phyloP scores from a whole-genome alignment of 1,284 basidiomycete genomes.

The Cutaneotrichosporon mucoides region DNA sequence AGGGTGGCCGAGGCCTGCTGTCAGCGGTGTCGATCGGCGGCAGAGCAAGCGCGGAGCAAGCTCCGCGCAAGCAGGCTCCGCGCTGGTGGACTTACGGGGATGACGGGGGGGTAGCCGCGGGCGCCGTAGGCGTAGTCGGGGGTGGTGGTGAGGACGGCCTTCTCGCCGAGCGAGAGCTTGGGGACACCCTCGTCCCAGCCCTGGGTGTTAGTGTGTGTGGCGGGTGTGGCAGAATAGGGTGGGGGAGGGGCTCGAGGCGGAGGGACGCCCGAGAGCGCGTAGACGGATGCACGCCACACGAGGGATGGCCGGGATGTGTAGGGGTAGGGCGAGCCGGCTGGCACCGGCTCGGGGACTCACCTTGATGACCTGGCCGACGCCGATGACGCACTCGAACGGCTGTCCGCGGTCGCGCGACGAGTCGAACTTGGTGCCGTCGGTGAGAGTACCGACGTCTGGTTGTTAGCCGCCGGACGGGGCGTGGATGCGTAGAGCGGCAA shows the following conservation, averaged over 20 bases:
- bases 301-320: too few species aligned
- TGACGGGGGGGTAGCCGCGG: slow-evolving; percentile 61
- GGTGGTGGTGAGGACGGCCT: slow-evolving; percentile 60
- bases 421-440: slow-evolving; percentile 51
- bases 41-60: too few species aligned
- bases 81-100: slow-evolving; percentile 45
- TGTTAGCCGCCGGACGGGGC: background rate
- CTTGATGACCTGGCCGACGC: slow-evolving; percentile 74
- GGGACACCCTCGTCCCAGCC: slow-evolving; percentile 88
- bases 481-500: background rate
- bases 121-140: slow-evolving; percentile 41
- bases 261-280: too few species aligned
- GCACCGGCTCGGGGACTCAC: slow-evolving; percentile 1
- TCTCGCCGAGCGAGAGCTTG: slow-evolving; percentile 70
- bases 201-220: slow-evolving; percentile 24
- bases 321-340: too few species aligned
- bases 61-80: too few species aligned
- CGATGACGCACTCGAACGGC: slow-evolving; percentile 69
- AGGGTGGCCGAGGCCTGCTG: slow-evolving; percentile 41
- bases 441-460: slow-evolving; percentile 49
- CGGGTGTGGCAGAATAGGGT: too few species aligned
- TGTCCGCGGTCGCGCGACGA: slow-evolving; percentile 50
- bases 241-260: too few species aligned
- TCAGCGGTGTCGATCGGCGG: background rate
- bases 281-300: too few species aligned